Conservation (phyloP, 2,329 filamentous ascomycete genomes). For the Penicillium decumbens region DNA sequence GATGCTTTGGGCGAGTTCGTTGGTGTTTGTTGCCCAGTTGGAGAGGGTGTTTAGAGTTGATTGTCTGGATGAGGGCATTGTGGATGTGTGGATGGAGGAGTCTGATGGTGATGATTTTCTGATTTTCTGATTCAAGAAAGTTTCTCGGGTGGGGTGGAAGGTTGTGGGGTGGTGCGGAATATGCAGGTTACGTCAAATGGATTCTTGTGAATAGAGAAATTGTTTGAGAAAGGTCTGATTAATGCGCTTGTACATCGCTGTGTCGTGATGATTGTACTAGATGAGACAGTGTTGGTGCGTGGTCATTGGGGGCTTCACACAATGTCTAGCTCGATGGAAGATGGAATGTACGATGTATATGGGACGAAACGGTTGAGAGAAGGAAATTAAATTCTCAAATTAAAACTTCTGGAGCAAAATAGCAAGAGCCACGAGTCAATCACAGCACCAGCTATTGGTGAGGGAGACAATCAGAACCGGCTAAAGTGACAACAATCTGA, state of each 20-base stretch:
- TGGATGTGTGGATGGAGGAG: neutral
- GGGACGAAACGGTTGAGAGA: neutral
- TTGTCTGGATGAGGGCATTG: neutral
- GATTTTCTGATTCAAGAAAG: neutral
- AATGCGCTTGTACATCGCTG: no score
- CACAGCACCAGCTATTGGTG: conserved; percentile 17
- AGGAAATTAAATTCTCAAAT: neutral
- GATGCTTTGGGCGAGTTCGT: neutral
- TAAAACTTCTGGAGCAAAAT: conserved; percentile 15
- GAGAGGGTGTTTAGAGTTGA: neutral
- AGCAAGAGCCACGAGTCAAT: conserved; percentile 49
- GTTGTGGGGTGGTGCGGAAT: neutral
- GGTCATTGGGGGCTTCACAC: neutral
- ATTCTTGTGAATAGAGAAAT: neutral
- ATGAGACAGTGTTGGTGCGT: no score
- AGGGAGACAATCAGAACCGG: conserved; percentile 52
- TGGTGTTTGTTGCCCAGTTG: neutral
- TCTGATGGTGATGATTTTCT: no score
- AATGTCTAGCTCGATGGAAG: no score
- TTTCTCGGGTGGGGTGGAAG: neutral
- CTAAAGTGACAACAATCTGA: conserved; percentile 20
- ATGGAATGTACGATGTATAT: neutral
- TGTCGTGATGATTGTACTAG: no score
- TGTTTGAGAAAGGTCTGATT: no score
- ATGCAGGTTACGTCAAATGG: neutral